Base-by-base conservation (phyloP, 768 basidiomycete species). In the Pisolithus albus region DNA sequence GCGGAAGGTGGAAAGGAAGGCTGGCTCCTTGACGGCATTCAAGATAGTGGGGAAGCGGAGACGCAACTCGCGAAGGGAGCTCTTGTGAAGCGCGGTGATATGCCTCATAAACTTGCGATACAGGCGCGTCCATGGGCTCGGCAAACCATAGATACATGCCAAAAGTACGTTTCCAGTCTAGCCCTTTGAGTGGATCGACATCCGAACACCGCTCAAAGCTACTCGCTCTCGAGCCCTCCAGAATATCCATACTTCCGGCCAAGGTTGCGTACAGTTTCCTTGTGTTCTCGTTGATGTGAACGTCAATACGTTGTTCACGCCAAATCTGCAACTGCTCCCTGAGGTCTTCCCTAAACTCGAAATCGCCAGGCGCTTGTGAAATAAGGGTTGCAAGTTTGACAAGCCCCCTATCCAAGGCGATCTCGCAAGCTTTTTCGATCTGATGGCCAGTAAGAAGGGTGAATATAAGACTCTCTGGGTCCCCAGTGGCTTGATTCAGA, bases 101-200 rank as follows among this genome's bases (percentile, higher is more conserved):
- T 1, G 78, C 69, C 10, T 75, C 66, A 58, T 90, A 83, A 1
- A 85, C 84, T 40, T 86, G 79, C 2, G 80, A 72, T 52, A 92
- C 80, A 4, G 88, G 73, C 3, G 85, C 77, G 53, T 88, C 79
- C 57, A 91, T 74, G 3, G 81, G 76, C 40, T 84, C 77, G 1
- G 82, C 83, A 64, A 84, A 97, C 96, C 96, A 99, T 30, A 98
- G 70, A 54, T 85, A 84, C 41, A 97, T 70, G 2, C 91, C 96
- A 63, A 98, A 89, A 1, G 85, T 84, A 18, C 92, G 82, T 65
- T 92, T 94, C 96, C 96, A 99, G 64, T 96, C 94, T 49, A 97
- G 68, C 0, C 81, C 87, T 48, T 83, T 72, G 16, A 82, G 74
- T 5, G 96, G 72, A 50, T 80, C 72, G 24, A 90, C 62, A 50